A percentile compares a stretch with the other conserved stretches of the same genome.
Conservation (phyloP, 1,284 basidiomycete species). For the Ustilago vetiveriae region DNA sequence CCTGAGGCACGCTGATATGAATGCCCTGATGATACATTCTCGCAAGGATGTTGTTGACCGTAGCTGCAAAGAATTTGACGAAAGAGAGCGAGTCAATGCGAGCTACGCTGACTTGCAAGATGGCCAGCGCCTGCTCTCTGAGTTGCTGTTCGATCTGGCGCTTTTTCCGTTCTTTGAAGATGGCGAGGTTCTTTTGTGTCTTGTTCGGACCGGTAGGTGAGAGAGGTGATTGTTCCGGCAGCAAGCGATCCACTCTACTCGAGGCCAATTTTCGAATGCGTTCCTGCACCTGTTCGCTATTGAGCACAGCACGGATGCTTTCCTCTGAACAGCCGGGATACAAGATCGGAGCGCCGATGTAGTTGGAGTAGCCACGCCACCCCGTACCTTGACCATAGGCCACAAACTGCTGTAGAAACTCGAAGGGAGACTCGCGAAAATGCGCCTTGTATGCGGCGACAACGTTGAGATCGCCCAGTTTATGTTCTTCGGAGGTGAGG, state of each 20-base stretch:
- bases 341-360: conserved; percentile 61
- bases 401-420: conserved; percentile 58
- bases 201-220: conserved; percentile 33
- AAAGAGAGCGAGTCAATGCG: conserved; percentile 58
- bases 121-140: conserved; percentile 49
- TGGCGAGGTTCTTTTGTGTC: conserved; percentile 41
- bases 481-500: conserved; percentile 40
- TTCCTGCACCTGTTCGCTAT: conserved; percentile 54
- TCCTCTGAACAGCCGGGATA: conserved; percentile 54
- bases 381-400: conserved; percentile 59
- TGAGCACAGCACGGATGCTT: conserved; percentile 51
- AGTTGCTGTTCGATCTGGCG: conserved; percentile 58
- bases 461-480: conserved; percentile 58
- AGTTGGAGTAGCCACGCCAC: conserved; percentile 62
- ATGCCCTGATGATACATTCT: conserved; percentile 67
- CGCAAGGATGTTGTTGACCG: conserved; percentile 67
- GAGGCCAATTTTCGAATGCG: conserved; percentile 53
- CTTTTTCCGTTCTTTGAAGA: conserved; percentile 53
- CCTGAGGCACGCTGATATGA: conserved; percentile 60
- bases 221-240: conserved; percentile 26
- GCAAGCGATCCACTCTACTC: conserved; percentile 45
- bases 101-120: conserved; percentile 52
- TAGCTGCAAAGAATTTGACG: conserved; percentile 50
- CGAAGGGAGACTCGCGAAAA: conserved; percentile 58
- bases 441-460: conserved; percentile 62